These are phyloP conservation scores for Pyropia haitanensis DNA, from an alignment of 23 red algal species.

Conservation along the genomic window DNA sequence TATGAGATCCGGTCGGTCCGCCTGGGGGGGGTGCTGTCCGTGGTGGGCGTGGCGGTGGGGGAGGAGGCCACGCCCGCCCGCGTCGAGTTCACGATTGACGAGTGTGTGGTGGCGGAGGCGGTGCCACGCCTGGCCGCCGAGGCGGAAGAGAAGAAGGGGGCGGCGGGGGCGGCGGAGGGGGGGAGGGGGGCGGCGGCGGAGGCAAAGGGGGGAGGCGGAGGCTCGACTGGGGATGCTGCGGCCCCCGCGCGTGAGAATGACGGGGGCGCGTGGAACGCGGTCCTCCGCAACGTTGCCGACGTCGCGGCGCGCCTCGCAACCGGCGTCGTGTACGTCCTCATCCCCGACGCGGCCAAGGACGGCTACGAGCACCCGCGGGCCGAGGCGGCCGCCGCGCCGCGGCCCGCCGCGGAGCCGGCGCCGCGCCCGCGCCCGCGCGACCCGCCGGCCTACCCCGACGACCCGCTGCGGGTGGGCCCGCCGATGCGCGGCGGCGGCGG, in stretches of 20 bases:
- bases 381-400: conserved; percentile 3
- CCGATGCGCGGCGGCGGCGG: background rate
- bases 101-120: conserved; percentile 15
- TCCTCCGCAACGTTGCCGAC: conserved; percentile 14
- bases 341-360: conserved; percentile 77
- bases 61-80: conserved; percentile 18
- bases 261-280: conserved; percentile 20
- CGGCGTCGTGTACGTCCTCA: conserved; percentile 53
- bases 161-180: background rate
- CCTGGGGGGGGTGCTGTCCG: conserved; percentile 20
- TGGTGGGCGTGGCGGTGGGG: conserved; percentile 34
- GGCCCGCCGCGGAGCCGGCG: background rate
- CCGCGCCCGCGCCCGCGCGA: background rate
- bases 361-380: conserved; percentile 43
- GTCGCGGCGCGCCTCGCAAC: conserved; percentile 53
- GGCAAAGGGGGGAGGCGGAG: conserved; percentile 1
- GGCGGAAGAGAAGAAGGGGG: background rate
- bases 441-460: background rate
- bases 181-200: background rate
- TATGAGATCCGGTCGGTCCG: conserved; percentile 49
- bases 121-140: background rate
- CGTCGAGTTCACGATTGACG: conserved; percentile 4
- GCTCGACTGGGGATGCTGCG: background rate
- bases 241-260: background rate
- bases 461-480: conserved; percentile 10